A percentile compares a stretch with the other conserved stretches of the same genome.
phyloP scores from a whole-genome alignment of 805 yeast species.

The Ogataea glucozyma region DNA sequence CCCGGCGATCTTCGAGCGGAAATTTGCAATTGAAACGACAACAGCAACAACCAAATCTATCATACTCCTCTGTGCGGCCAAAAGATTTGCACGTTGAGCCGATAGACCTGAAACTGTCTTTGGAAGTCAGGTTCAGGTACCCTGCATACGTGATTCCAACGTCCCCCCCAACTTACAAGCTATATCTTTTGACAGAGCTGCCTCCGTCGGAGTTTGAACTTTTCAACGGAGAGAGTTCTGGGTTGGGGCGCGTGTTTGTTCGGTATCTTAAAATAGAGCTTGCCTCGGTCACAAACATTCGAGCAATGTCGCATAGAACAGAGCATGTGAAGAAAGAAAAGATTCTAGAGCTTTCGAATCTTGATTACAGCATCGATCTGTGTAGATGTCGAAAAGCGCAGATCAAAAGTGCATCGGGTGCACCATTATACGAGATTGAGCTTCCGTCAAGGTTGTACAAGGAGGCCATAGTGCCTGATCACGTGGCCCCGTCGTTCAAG shows the following conservation, averaged over 20 bases:
- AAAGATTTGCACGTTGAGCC: slow-evolving; percentile 31
- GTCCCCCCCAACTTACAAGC: slow-evolving; percentile 30
- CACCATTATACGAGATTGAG: slow-evolving; percentile 41
- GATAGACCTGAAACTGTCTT: slow-evolving; percentile 40
- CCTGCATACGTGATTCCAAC: slow-evolving; percentile 51
- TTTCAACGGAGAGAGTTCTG: slow-evolving; percentile 47
- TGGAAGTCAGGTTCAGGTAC: slow-evolving; percentile 51
- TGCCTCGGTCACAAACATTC: slow-evolving; percentile 28
- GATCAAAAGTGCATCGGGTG: slow-evolving; percentile 17
- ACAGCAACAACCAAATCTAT: slow-evolving; percentile 12
- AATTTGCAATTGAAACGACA: too few species aligned
- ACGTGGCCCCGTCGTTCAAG: slow-evolving; percentile 53
- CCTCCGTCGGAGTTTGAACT: slow-evolving; percentile 28
- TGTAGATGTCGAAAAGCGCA: slow-evolving; percentile 34
- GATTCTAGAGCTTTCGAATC: slow-evolving; percentile 23
- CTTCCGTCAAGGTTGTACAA: slow-evolving; percentile 42
- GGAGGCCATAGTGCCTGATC: slow-evolving; percentile 47
- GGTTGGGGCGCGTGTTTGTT: slow-evolving; percentile 47
- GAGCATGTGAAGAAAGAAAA: slow-evolving; percentile 18
- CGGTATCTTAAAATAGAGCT: slow-evolving; percentile 40
- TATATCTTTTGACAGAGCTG: slow-evolving; percentile 24
- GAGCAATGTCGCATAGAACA: slow-evolving; percentile 29
- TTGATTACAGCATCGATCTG: slow-evolving; percentile 40
- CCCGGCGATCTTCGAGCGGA: too few species aligned
- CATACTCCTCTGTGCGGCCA: slow-evolving; percentile 17